Percentiles rank a stretch among this genome's conserved stretches.
Conservation (phyloP, 768 basidiomycete genomes). For the Calocybe gangraenosa region DNA sequence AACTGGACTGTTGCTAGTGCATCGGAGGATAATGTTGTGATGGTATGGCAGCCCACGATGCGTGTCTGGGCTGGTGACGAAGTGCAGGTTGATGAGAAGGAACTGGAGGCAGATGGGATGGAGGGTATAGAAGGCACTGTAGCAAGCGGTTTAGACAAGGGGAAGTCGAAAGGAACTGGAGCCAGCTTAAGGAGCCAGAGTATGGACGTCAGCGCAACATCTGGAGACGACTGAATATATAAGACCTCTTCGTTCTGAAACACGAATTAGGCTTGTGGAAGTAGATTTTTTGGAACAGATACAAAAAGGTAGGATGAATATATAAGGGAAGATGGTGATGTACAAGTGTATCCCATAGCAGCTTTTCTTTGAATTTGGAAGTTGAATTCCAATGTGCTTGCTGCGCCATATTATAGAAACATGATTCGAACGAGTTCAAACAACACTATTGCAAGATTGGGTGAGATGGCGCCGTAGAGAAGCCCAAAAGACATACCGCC, state of each 20-base stretch:
- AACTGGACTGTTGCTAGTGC: constrained; percentile 83
- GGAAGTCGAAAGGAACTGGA: constrained; percentile 31
- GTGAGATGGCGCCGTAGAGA: neutral
- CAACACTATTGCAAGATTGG: constrained; percentile 43
- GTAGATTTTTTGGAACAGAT: constrained; percentile 1
- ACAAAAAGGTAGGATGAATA: constrained; percentile 7
- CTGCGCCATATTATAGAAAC: constrained; percentile 50
- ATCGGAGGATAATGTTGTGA: constrained; percentile 96
- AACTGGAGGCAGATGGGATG: constrained; percentile 80
- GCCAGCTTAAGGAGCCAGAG: constrained; percentile 52
- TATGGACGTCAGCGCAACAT: constrained; percentile 57
- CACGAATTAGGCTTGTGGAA: neutral
- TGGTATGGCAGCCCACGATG: constrained; percentile 97
- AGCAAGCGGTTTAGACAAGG: constrained; percentile 22
- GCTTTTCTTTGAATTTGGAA: neutral
- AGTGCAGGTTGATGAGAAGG: constrained; percentile 78
- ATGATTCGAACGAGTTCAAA: constrained; percentile 68
- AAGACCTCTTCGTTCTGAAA: too few relatives aligned
- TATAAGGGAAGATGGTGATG: constrained; percentile 11
- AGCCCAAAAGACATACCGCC: constrained; percentile 52
- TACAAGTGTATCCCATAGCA: constrained; percentile 10
- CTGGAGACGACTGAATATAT: constrained; percentile 44
- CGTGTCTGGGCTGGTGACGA: constrained; percentile 91
- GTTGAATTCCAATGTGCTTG: neutral
- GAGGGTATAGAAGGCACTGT: constrained; percentile 56